Conservation (phyloP, 768 basidiomycete species). For the Leccinum fibrillosum region DNA sequence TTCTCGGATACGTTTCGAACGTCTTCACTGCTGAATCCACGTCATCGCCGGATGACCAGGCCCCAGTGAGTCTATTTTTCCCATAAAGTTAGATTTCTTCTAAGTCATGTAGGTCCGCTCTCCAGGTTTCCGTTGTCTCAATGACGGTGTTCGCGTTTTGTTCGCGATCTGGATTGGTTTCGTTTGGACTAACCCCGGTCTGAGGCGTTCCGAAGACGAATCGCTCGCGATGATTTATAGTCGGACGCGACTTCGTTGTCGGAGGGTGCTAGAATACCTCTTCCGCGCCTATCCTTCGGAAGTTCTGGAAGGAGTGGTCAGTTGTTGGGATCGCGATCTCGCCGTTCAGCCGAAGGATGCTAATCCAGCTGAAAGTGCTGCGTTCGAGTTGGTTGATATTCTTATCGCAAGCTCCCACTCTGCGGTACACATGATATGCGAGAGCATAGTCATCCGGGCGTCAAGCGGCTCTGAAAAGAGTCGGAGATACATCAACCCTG, state of each 20-base stretch:
- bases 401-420: constrained; percentile 83
- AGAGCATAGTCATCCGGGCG: constrained; percentile 67
- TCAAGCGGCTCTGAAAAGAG: constrained; percentile 53
- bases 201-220: constrained; percentile 59
- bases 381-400: constrained; percentile 81
- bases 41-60: constrained; percentile 49
- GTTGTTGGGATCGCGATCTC: constrained; percentile 71
- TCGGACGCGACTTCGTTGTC: constrained; percentile 65
- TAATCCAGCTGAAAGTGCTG: constrained; percentile 41
- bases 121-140: constrained; percentile 72
- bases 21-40: constrained; percentile 80
- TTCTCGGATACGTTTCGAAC: constrained; percentile 87
- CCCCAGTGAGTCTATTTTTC: constrained; percentile 44
- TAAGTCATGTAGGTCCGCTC: constrained; percentile 48
- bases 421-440: constrained; percentile 85
- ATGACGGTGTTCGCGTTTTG: constrained; percentile 77
- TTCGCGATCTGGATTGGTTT: constrained; percentile 72
- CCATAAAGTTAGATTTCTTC: neutral
- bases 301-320: constrained; percentile 79
- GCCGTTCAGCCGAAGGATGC: constrained; percentile 43
- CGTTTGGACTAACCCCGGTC: constrained; percentile 44
- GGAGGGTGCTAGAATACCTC: constrained; percentile 78
- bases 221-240: constrained; percentile 64
- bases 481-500: constrained; percentile 60
- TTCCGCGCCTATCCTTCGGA: constrained; percentile 80